phyloP scores from a whole-genome alignment of 108 stramenopile genomes.

The Discostella pseudostelligera region DNA sequence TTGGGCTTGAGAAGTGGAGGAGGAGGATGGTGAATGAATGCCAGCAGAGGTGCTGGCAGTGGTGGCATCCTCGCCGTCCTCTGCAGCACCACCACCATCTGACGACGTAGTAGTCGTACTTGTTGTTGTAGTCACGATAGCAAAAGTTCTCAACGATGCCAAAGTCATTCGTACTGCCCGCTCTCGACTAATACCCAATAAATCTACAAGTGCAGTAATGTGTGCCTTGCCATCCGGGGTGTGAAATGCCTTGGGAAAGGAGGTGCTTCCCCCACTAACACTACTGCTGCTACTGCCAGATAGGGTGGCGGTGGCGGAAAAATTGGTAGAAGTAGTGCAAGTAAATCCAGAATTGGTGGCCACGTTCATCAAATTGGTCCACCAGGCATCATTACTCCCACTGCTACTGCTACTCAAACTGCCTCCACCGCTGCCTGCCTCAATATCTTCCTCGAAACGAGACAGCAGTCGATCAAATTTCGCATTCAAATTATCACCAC shows the following conservation, averaged over 20 bases:
- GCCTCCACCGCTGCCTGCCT: neutral
- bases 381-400: conserved; percentile 17
- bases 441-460: conserved; percentile 7
- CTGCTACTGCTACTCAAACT: neutral
- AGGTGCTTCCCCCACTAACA: neutral
- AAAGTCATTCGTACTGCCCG: conserved; percentile 54
- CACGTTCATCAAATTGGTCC: neutral
- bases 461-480: conserved; percentile 3
- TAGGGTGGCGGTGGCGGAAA: neutral
- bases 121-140: neutral
- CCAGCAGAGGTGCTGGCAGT: neutral
- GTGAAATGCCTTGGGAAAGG: conserved; percentile 49
- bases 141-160: conserved; percentile 37
- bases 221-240: conserved; percentile 48
- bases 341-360: conserved; percentile 15
- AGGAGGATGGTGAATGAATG: neutral
- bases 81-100: too few relatives aligned
- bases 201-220: conserved; percentile 37
- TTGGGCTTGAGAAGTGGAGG: neutral
- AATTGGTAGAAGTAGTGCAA: neutral
- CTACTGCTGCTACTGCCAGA: neutral
- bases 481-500: neutral
- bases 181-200: conserved; percentile 37
- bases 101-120: neutral
- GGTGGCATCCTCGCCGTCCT: neutral